A percentile compares a stretch with the other conserved stretches of the same genome.
These are phyloP conservation scores for Aspergillus jensenii DNA, from an alignment of 2,329 filamentous ascomycete genomes.

Conservation along the genomic window DNA sequence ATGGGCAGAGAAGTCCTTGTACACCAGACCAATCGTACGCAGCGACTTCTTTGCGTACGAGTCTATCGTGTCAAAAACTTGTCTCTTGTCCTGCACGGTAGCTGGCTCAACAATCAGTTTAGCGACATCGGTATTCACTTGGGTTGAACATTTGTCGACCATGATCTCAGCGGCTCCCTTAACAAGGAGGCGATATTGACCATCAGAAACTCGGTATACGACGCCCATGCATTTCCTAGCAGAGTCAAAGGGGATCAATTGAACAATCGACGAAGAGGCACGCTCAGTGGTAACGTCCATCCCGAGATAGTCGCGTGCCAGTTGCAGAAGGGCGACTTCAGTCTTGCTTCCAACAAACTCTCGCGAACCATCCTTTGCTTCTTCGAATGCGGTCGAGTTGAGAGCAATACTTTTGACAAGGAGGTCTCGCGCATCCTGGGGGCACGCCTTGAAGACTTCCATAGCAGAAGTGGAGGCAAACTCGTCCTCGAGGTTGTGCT, in stretches of 20 bases:
- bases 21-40: slow-evolving; percentile 72
- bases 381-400: slow-evolving; percentile 73
- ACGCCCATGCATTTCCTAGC: slow-evolving; percentile 66
- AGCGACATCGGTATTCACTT: slow-evolving; percentile 28
- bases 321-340: slow-evolving; percentile 70
- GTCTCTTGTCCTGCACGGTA: slow-evolving; percentile 26
- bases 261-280: slow-evolving; percentile 58
- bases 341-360: slow-evolving; percentile 77
- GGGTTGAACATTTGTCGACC: slow-evolving; percentile 36
- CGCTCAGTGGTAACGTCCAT: slow-evolving; percentile 68
- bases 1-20: slow-evolving; percentile 63
- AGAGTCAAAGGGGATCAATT: slow-evolving; percentile 75
- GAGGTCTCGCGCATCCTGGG: slow-evolving; percentile 33
- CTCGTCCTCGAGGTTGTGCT: slow-evolving; percentile 35
- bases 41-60: slow-evolving; percentile 58
- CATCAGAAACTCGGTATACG: slow-evolving; percentile 41
- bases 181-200: slow-evolving; percentile 47
- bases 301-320: slow-evolving; percentile 65
- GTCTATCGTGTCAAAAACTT: slow-evolving; percentile 37
- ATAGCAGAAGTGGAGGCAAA: slow-evolving; percentile 20
- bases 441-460: slow-evolving; percentile 33
- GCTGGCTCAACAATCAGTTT: slow-evolving; percentile 24
- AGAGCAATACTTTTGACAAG: slow-evolving; percentile 44
- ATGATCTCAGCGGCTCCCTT: slow-evolving; percentile 52
- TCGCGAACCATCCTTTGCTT: slow-evolving; percentile 64